phyloP scores from a whole-genome alignment of 371 early-diverging fungal species.

The Mucor velutinosus region DNA sequence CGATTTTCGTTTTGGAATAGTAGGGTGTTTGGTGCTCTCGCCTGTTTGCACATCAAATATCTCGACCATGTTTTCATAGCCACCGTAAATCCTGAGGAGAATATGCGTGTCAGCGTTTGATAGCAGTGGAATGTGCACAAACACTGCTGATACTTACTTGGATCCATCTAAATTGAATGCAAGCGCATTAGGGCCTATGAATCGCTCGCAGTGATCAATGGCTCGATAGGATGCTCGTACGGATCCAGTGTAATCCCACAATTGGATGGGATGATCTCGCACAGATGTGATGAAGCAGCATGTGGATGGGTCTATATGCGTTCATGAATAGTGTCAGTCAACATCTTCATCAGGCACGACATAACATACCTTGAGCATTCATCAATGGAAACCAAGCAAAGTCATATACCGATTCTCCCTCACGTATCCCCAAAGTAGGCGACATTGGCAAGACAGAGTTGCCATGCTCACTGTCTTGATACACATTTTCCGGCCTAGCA shows the following conservation, averaged over 20 bases:
- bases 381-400: conserved; percentile 72
- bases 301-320: conserved; percentile 55
- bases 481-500: conserved; percentile 28
- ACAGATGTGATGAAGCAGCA: conserved; percentile 68
- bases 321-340: background rate
- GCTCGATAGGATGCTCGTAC: conserved; percentile 65
- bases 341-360: too few species aligned
- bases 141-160: conserved; percentile 47
- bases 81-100: conserved; percentile 61
- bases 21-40: conserved; percentile 40
- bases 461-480: conserved; percentile 22
- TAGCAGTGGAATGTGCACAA: too few species aligned
- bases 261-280: conserved; percentile 69
- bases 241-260: conserved; percentile 71
- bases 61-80: conserved; percentile 71
- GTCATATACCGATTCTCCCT: conserved; percentile 67
- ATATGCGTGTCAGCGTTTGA: too few species aligned
- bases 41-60: conserved; percentile 68
- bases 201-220: conserved; percentile 67
- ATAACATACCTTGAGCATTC: conserved; percentile 54
- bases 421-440: conserved; percentile 45
- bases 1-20: conserved; percentile 61
- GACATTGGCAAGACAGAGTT: conserved; percentile 15
- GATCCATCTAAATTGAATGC: conserved; percentile 68
- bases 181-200: conserved; percentile 64